phyloP scores from a whole-genome alignment of 257 asterid species.

The Fraxinus quadrangulata region DNA sequence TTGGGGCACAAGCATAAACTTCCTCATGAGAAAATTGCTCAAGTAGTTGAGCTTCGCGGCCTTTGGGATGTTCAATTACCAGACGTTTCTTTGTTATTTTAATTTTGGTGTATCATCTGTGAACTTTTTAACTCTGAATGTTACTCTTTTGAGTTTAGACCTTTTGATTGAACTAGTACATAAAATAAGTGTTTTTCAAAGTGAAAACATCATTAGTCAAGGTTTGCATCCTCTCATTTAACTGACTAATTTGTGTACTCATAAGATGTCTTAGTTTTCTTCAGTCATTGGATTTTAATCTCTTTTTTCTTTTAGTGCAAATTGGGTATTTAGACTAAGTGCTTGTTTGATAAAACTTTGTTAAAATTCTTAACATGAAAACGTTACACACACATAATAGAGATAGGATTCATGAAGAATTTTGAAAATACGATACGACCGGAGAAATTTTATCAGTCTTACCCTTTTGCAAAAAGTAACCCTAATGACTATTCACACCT shows the following conservation, averaged over 20 bases:
- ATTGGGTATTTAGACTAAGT: too few relatives aligned
- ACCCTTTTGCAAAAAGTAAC: too few relatives aligned
- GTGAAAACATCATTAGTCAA: neutral
- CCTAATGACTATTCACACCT: too few relatives aligned
- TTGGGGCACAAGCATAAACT: conserved; percentile 50
- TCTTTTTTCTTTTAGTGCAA: too few relatives aligned
- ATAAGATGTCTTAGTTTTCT: too few relatives aligned
- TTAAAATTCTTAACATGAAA: too few relatives aligned
- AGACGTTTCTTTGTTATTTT: neutral
- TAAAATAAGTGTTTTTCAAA: neutral
- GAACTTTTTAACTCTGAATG: neutral
- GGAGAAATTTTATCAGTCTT: too few relatives aligned
- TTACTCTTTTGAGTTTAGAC: neutral
- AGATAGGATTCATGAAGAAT: too few relatives aligned
- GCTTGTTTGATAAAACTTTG: too few relatives aligned
- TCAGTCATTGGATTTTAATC: too few relatives aligned
- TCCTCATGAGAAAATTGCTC: neutral
- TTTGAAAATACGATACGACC: too few relatives aligned
- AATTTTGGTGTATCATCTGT: neutral
- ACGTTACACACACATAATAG: too few relatives aligned
- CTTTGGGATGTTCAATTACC: neutral
- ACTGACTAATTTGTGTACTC: neutral
- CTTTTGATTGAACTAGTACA: conserved; percentile 10
- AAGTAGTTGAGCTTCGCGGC: neutral
- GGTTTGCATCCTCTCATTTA: neutral